Percentiles rank a stretch among this genome's conserved stretches.
These are phyloP conservation scores for Penicillium pulvis DNA, from an alignment of 495 filamentous ascomycete genomes.

Conservation along the genomic window DNA sequence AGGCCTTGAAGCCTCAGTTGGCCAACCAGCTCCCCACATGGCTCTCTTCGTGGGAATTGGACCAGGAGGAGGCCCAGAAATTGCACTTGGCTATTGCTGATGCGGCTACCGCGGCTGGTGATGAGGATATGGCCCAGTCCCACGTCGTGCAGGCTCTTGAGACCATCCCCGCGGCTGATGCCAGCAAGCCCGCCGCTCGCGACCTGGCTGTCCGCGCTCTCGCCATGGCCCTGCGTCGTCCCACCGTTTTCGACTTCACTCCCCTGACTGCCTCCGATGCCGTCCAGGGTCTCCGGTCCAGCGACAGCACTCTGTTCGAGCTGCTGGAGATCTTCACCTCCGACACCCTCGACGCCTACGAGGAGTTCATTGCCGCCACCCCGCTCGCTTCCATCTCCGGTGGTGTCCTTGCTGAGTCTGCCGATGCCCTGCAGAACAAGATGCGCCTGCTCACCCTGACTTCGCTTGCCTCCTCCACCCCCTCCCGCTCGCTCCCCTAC, in stretches of 20 bases:
- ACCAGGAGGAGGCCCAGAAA: slow-evolving; percentile 77
- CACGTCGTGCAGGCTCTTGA: slow-evolving; percentile 82
- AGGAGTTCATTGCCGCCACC: slow-evolving; percentile 70
- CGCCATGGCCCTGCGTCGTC: slow-evolving; percentile 74
- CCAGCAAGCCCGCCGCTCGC: slow-evolving; percentile 69
- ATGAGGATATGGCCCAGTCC: slow-evolving; percentile 75
- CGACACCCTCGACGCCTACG: slow-evolving; percentile 90
- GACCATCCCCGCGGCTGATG: slow-evolving; percentile 76
- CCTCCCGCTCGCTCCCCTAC: slow-evolving; percentile 84
- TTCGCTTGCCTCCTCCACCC: slow-evolving; percentile 78
- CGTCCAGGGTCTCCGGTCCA: slow-evolving; percentile 81
- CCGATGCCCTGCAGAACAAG: slow-evolving; percentile 83
- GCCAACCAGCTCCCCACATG: slow-evolving; percentile 73
- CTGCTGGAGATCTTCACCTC: slow-evolving; percentile 94
- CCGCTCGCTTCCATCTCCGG: slow-evolving; percentile 46
- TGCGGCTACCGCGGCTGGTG: slow-evolving; percentile 72
- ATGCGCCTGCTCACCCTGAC: slow-evolving; percentile 94
- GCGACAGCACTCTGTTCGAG: slow-evolving; percentile 80
- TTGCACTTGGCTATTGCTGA: slow-evolving; percentile 79
- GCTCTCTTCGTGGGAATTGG: slow-evolving; percentile 81
- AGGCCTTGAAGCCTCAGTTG: slow-evolving; percentile 76
- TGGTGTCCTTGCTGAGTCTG: slow-evolving; percentile 57
- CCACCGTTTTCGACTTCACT: slow-evolving; percentile 87
- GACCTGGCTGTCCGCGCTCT: slow-evolving; percentile 82
- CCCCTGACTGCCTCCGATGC: slow-evolving; percentile 84